Evolutionary conservation across 371 early-diverging fungal genomes (phyloP), one percentile per base, ranked within the genome.

Genomic region (Mucor plumbeus): DNA sequence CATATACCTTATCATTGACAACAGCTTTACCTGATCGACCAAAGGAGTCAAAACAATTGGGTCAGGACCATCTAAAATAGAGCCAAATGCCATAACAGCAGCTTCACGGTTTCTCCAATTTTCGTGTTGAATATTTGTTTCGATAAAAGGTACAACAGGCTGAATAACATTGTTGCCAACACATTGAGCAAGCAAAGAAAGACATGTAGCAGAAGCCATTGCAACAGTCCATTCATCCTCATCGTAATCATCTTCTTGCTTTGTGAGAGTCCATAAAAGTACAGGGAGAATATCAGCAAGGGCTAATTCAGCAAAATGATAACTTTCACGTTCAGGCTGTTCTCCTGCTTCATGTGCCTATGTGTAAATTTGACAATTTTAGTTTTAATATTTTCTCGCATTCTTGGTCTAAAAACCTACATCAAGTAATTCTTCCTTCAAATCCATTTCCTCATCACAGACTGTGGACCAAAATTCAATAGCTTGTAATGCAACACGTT

Each of bases 391-490:
- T 21, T 55, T 5, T 31, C 4, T 17, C 17, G 0, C 19, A 21
- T 39, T 39, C 21, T n/a, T 38, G 9, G 38, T 1, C 26, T 34
- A 11, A 33, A 38, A 34, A 61, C 48, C 69, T 74, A 81, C 81
- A 13, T 81, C 79, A 14, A 73, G 72, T 41, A 76, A 81, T 17
- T 88, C 85, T 10, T 81, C 71, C 38, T 83, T 82, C 10, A 92
- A 72, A 54, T 91, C 91, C 56, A 92, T 87, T 79, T 99, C 99
- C 66, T 91, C 93, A 69, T 99, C 99, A 75, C 96, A 96, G 17
- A 99, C 92, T 19, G 98, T 96, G 15, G 97, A 95, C 99, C 99
- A 99, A 76, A 99, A 99, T 84, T 99, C 99, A 63, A 99, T 91
- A 47, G 98, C 97, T 77, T 99, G 98, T 63, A 96, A 79, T 6